These are phyloP conservation scores for Penicillium freii DNA, from an alignment of 2,329 filamentous ascomycete genomes.

Conservation along the genomic window DNA sequence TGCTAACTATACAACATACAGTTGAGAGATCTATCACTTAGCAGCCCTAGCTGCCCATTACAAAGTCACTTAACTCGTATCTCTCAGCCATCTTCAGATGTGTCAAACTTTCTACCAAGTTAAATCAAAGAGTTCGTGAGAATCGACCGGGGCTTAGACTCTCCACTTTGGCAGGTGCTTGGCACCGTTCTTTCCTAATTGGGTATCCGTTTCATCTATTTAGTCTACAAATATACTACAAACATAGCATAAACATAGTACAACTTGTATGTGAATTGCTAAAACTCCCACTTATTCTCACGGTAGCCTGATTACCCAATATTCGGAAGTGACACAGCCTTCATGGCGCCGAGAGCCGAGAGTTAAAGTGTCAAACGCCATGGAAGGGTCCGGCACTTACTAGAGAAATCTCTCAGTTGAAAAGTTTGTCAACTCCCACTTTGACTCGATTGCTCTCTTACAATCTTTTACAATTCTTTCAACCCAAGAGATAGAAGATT, in stretches of 20 bases:
- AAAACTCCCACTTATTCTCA: neutral
- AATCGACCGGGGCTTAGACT: neutral
- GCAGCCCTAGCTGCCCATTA: too few species aligned
- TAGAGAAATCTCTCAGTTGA: neutral
- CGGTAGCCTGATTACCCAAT: neutral
- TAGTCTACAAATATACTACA: neutral
- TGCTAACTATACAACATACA: too few species aligned
- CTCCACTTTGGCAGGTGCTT: neutral
- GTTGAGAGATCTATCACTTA: too few species aligned
- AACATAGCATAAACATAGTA: too few species aligned
- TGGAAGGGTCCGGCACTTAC: neutral
- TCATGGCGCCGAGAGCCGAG: neutral
- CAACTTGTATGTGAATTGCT: too few species aligned
- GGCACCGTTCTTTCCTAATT: conserved; percentile 12
- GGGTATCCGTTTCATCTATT: conserved; percentile 11
- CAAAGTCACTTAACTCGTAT: too few species aligned
- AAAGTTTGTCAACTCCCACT: neutral
- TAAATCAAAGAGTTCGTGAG: conserved; percentile 2
- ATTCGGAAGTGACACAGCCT: neutral
- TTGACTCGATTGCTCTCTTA: neutral
- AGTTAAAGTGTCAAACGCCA: neutral
- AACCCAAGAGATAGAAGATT: neutral
- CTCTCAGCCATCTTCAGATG: too few species aligned
- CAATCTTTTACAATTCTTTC: neutral
- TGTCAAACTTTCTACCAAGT: too few species aligned